Conservation (phyloP, 345 rosid genomes). For the Kandelia obovata region DNA sequence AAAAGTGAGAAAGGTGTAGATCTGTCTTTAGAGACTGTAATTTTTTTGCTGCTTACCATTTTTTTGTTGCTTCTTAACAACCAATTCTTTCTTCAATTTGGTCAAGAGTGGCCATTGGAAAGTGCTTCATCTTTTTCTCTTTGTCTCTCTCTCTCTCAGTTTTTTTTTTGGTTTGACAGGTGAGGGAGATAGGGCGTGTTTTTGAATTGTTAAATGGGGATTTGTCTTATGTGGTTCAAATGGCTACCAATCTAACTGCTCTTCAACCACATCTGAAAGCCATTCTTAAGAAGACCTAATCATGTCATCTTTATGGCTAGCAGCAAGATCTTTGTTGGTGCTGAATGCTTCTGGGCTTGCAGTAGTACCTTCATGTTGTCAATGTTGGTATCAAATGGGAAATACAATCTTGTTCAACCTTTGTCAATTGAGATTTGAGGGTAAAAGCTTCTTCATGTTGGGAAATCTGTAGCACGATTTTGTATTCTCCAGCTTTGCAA, state of each 20-base stretch:
- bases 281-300: constrained; percentile 36
- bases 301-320: background rate
- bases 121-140: background rate
- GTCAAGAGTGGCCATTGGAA: too few relatives aligned
- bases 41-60: background rate
- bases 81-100: background rate
- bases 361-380: too few relatives aligned
- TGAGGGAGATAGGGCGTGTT: constrained; percentile 46
- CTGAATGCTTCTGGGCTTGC: background rate
- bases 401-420: too few relatives aligned
- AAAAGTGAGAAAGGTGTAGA: too few relatives aligned
- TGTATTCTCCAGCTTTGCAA: too few relatives aligned
- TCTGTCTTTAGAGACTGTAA: too few relatives aligned
- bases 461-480: too few relatives aligned
- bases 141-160: background rate
- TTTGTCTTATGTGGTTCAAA: constrained; percentile 44
- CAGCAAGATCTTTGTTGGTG: background rate
- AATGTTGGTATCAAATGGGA: too few relatives aligned
- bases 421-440: too few relatives aligned
- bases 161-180: constrained; percentile 27
- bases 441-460: too few relatives aligned
- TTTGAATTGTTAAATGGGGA: constrained; percentile 50
- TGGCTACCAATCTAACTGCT: constrained; percentile 39
- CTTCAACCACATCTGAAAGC: constrained; percentile 52
- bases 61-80: background rate